Evolutionary conservation across 164 flowering plant genomes (phyloP).

Genomic region (Buxus sempervirens): DNA sequence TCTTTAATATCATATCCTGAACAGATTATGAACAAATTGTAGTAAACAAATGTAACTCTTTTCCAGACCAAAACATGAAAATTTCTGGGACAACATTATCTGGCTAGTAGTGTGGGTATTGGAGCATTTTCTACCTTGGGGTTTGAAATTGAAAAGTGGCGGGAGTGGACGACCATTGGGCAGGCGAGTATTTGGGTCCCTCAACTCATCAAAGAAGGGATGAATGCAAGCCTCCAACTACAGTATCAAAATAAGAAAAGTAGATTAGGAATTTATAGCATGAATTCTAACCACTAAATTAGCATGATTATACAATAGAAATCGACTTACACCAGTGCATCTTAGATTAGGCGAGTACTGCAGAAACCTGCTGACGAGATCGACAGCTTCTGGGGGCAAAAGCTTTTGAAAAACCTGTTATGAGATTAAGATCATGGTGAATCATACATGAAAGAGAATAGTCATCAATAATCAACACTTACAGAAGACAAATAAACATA

Average conservation of each 20-base stretch:
- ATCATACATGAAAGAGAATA: not conserved
- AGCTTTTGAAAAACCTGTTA: slow-evolving; percentile 82
- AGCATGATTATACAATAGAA: not conserved
- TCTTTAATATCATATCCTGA: not conserved
- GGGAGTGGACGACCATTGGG: slow-evolving; percentile 97
- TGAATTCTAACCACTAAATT: not conserved
- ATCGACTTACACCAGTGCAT: slow-evolving; percentile 84
- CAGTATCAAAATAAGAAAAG: slow-evolving; percentile 17
- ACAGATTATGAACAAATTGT: not conserved
- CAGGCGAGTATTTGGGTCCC: slow-evolving; percentile 86
- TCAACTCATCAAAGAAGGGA: slow-evolving; percentile 93
- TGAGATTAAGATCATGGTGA: not conserved
- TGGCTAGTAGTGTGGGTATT: not conserved
- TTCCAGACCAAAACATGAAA: not conserved
- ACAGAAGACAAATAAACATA: too few relatives aligned
- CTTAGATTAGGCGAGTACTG: slow-evolving; percentile 95
- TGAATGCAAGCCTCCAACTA: slow-evolving; percentile 95
- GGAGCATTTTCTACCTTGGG: slow-evolving; percentile 51
- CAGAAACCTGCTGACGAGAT: slow-evolving; percentile 83
- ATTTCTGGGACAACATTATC: not conserved
- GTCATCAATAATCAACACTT: too few relatives aligned
- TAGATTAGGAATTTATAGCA: not conserved
- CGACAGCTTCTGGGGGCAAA: slow-evolving; percentile 92
- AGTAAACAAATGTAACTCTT: not conserved
- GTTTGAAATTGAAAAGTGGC: slow-evolving; percentile 86